Evolutionary conservation across 2,329 filamentous ascomycete genomes (phyloP).

Genomic region (Trichoderma atroviride): DNA sequence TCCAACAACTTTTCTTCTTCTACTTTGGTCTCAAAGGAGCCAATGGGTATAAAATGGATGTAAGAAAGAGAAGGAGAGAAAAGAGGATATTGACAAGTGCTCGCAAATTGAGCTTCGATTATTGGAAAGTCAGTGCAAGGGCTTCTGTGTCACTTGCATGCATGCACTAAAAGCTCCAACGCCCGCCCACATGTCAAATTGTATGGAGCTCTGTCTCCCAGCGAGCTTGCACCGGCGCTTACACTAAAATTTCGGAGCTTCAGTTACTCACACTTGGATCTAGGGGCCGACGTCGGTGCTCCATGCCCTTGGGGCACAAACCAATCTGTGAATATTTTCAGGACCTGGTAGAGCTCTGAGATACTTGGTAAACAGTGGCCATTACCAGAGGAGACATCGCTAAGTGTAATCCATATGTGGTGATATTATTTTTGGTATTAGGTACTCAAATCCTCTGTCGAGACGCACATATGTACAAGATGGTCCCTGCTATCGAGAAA

Average conservation of each 20-base stretch:
- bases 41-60: neutral
- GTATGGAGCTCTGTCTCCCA: neutral
- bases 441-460: neutral
- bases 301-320: neutral
- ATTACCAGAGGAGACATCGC: too few relatives aligned
- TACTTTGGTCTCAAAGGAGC: neutral
- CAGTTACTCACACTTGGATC: slow-evolving; percentile 8
- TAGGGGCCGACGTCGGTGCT: slow-evolving; percentile 18
- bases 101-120: neutral
- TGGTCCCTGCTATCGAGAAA: neutral
- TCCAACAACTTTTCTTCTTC: neutral
- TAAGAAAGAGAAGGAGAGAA: neutral
- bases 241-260: neutral
- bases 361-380: neutral
- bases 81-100: neutral
- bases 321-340: too few relatives aligned
- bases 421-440: neutral
- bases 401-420: neutral
- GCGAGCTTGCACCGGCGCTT: neutral
- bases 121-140: neutral
- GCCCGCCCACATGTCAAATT: neutral
- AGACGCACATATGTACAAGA: neutral
- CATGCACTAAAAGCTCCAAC: neutral
- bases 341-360: neutral
- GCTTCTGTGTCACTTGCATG: neutral